Evolutionary conservation across 2,329 filamentous ascomycete genomes (phyloP), one percentile per base, ranked within the genome.

Genomic region (Penicillium polonicum): DNA sequence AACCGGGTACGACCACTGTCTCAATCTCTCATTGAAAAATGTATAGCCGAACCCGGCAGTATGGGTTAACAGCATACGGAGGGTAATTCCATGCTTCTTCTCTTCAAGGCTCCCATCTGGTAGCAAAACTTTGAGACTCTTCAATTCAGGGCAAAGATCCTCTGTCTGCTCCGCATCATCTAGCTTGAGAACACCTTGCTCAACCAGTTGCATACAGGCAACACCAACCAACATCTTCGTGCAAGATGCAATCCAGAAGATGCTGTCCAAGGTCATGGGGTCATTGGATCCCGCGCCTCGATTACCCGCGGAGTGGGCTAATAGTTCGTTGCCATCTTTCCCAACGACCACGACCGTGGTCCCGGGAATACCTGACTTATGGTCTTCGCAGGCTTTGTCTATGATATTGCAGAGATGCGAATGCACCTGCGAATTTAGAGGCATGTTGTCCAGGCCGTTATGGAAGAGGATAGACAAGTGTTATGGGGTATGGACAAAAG

Each of bases 41-140:
- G 79, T 72, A 65, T 87, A 87, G 0, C 81, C 82, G 25, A 86
- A 85, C 0, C 85, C 84, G 36, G 83, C 78, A 2, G 73, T 74
- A 68, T 87, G 84, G 2, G 70, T 79, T 43, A 87, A 65, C 2
- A 87, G 68, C 82, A 85, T 85, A n/a, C 83, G 74, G 56, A 86
- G 63, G 0, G 84, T 86, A 52, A 86, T 85, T 0, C 67, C 63
- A 2, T 70, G 76, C 29, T 76, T 78, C 72, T 83, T 84, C 0
- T 75, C 69, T 59, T 66, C 68, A 3, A 72, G 53, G 8, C 35
- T 61, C 1, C 73, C 74, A 64, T 77, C 71, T 13, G 71, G 68
- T 52, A 66, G 61, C 38, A 80, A 44, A 2, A 80, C 77, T 50
- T 78, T 61, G n/a, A 78, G 62, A 15, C 70, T 70, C 55, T 74